Evolutionary conservation across 352 stramenopile genomes (phyloP).

Genomic region (Phytopythium delawarense): DNA sequence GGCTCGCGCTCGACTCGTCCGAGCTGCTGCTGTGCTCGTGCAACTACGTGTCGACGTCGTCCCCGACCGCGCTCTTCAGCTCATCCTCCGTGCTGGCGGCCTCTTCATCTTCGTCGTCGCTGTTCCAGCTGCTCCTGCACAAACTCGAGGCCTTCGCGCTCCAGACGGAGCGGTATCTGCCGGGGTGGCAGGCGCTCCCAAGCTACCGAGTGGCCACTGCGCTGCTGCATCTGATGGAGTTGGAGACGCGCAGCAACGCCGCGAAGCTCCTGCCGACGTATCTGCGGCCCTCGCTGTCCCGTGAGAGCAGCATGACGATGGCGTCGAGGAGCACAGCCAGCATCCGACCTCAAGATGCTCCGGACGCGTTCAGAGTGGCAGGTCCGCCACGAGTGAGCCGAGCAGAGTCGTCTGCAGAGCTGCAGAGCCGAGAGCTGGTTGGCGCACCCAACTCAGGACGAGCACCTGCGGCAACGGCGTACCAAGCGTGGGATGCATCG

Average conservation of each 20-base stretch:
- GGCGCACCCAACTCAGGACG: not conserved
- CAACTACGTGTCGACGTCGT: slow-evolving; percentile 25
- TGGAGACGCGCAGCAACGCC: slow-evolving; percentile 51
- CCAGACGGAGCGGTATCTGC: slow-evolving; percentile 31
- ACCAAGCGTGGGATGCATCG: not conserved
- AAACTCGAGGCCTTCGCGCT: slow-evolving; percentile 54
- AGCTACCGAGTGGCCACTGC: slow-evolving; percentile 42
- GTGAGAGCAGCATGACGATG: not conserved
- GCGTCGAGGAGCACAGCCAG: not conserved
- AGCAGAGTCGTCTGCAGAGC: not conserved
- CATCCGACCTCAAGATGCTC: not conserved
- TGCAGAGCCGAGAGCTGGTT: not conserved
- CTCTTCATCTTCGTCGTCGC: slow-evolving; percentile 27
- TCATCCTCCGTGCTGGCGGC: slow-evolving; percentile 13
- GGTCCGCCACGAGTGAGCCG: not conserved
- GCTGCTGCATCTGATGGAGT: slow-evolving; percentile 48
- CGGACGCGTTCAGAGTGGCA: not conserved
- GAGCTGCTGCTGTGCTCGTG: slow-evolving; percentile 68
- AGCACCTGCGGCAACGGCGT: not conserved
- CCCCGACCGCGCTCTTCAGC: slow-evolving; percentile 16
- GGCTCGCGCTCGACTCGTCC: slow-evolving; percentile 57
- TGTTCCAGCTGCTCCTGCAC: slow-evolving; percentile 45
- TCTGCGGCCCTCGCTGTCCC: slow-evolving; percentile 20
- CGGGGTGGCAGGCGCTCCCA: slow-evolving; percentile 56
- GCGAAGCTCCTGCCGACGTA: slow-evolving; percentile 53